These are phyloP conservation scores for Bipolaris bicolor DNA, from an alignment of 2,329 filamentous ascomycete species.

Conservation along the genomic window DNA sequence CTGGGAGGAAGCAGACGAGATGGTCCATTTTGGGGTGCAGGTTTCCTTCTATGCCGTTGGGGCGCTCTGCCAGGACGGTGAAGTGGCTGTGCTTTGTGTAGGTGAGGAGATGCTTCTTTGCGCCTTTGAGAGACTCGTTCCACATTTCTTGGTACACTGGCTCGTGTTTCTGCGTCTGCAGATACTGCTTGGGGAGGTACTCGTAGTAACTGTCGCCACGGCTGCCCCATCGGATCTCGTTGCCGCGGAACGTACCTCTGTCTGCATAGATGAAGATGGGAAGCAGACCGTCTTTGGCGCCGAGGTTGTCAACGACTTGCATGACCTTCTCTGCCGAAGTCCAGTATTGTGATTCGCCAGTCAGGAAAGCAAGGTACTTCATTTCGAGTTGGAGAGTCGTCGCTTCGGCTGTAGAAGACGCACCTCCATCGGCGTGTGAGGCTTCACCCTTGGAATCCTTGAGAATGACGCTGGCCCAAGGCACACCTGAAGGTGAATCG, in stretches of 20 bases:
- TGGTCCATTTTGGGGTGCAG: slow-evolving; percentile 96
- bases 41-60: slow-evolving; percentile 68
- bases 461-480: slow-evolving; percentile 88
- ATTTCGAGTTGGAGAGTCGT: slow-evolving; percentile 93
- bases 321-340: slow-evolving; percentile 90
- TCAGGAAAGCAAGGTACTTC: slow-evolving; percentile 95
- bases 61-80: slow-evolving; percentile 89
- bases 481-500: slow-evolving; percentile 83
- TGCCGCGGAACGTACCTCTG: slow-evolving; percentile 77
- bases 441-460: slow-evolving; percentile 75
- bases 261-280: slow-evolving; percentile 89
- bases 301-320: slow-evolving; percentile 84
- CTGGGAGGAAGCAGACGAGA: slow-evolving; percentile 95
- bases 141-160: slow-evolving; percentile 90
- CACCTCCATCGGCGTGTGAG: slow-evolving; percentile 83
- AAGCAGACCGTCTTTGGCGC: slow-evolving; percentile 78
- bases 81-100: slow-evolving; percentile 82
- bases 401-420: slow-evolving; percentile 92
- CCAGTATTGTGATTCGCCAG: slow-evolving; percentile 92
- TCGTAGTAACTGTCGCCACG: slow-evolving; percentile 97
- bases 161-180: slow-evolving; percentile 89
- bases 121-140: slow-evolving; percentile 81
- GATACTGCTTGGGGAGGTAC: slow-evolving; percentile 97
- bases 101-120: slow-evolving; percentile 89
- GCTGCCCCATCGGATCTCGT: slow-evolving; percentile 90